These are phyloP conservation scores for Fusarium sp. DNA, from an alignment of 2,329 filamentous ascomycete genomes.

Conservation along the genomic window DNA sequence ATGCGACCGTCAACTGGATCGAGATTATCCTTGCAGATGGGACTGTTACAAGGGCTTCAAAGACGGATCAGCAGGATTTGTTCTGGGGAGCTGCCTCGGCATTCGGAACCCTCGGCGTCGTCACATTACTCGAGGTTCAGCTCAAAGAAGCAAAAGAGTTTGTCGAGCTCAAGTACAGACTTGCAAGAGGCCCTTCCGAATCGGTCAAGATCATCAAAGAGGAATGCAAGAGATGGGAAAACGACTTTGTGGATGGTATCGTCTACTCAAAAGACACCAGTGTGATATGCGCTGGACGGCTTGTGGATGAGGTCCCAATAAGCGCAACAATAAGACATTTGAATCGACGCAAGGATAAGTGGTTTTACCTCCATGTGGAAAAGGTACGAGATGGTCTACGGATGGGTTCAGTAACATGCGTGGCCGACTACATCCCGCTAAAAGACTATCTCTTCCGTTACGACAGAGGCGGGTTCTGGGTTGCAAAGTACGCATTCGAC, in stretches of 20 bases:
- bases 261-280: slow-evolving; percentile 68
- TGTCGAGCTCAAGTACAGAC: slow-evolving; percentile 70
- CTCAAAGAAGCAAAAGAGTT: slow-evolving; percentile 67
- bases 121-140: slow-evolving; percentile 72
- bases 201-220: slow-evolving; percentile 60
- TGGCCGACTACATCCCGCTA: slow-evolving; percentile 69
- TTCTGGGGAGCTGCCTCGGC: slow-evolving; percentile 75
- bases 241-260: slow-evolving; percentile 79
- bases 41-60: slow-evolving; percentile 66
- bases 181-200: slow-evolving; percentile 56
- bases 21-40: slow-evolving; percentile 76
- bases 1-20: slow-evolving; percentile 70
- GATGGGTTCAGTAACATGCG: slow-evolving; percentile 36
- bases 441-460: slow-evolving; percentile 79
- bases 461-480: slow-evolving; percentile 78
- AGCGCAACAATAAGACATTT: slow-evolving; percentile 60
- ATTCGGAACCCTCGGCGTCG: slow-evolving; percentile 75
- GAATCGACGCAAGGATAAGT: slow-evolving; percentile 72
- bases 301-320: slow-evolving; percentile 62
- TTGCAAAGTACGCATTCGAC: slow-evolving; percentile 70
- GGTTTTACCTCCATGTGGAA: slow-evolving; percentile 79
- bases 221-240: slow-evolving; percentile 54
- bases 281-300: slow-evolving; percentile 71
- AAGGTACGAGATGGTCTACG: slow-evolving; percentile 52
- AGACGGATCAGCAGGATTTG: slow-evolving; percentile 67